phyloP scores from a whole-genome alignment of 2,329 filamentous ascomycete species.

The Malbranchea zuffiana region DNA sequence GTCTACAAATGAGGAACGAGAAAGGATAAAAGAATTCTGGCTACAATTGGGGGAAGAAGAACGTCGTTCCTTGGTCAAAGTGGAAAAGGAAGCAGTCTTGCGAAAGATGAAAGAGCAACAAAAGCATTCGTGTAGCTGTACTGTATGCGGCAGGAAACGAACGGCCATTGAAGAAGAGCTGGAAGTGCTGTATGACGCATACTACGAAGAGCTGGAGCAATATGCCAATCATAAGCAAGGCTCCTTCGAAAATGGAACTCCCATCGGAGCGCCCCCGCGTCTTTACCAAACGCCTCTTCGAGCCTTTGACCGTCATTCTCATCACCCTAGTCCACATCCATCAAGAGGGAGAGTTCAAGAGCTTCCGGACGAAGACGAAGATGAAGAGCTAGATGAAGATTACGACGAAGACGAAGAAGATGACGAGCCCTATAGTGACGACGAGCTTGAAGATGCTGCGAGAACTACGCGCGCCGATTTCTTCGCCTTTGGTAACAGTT shows the following conservation, averaged over 20 bases:
- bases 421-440: slow-evolving; percentile 55
- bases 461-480: slow-evolving; percentile 63
- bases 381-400: slow-evolving; percentile 45
- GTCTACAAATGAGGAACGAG: slow-evolving; percentile 82
- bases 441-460: slow-evolving; percentile 53
- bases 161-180: slow-evolving; percentile 97
- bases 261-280: slow-evolving; percentile 57
- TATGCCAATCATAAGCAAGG: slow-evolving; percentile 78
- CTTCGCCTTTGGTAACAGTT: slow-evolving; percentile 93
- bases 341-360: slow-evolving; percentile 60
- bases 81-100: slow-evolving; percentile 94
- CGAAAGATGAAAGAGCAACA: slow-evolving; percentile 99
- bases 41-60: slow-evolving; percentile 87
- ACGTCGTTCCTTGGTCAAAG: slow-evolving; percentile 87
- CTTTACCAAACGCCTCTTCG: slow-evolving; percentile 47
- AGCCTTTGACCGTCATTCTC: slow-evolving; percentile 48
- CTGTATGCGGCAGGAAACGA: slow-evolving; percentile 89
- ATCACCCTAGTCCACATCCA: slow-evolving; percentile 47
- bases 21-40: slow-evolving; percentile 98
- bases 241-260: slow-evolving; percentile 45
- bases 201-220: slow-evolving; percentile 95
- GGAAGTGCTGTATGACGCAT: slow-evolving; percentile 94
- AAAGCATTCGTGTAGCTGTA: slow-evolving; percentile 97
- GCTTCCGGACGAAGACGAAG: slow-evolving; percentile 47
- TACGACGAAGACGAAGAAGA: slow-evolving; percentile 60